These are phyloP conservation scores for Lachnellula cervina DNA, from an alignment of 2,329 filamentous ascomycete species.

Conservation along the genomic window DNA sequence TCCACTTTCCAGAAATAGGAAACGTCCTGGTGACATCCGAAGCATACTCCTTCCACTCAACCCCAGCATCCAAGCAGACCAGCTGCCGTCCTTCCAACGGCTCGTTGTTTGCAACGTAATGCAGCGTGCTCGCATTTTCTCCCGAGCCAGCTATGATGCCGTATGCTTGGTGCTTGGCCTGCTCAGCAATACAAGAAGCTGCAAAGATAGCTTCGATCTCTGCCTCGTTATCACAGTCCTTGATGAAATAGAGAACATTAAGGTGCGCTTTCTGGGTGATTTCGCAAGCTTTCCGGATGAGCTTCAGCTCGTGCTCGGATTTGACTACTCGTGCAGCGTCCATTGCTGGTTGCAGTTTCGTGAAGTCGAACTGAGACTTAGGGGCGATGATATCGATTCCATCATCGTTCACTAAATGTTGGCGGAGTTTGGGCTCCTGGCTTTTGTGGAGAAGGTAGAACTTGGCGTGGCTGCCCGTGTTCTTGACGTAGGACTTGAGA, in stretches of 20 bases:
- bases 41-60: conserved; percentile 80
- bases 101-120: conserved; percentile 79
- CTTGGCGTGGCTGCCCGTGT: conserved; percentile 31
- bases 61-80: conserved; percentile 81
- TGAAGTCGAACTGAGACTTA: conserved; percentile 41
- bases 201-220: conserved; percentile 78
- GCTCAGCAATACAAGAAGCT: conserved; percentile 64
- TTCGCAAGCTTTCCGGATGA: conserved; percentile 75
- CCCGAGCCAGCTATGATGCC: conserved; percentile 84
- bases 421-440: conserved; percentile 30
- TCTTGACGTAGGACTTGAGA: conserved; percentile 37
- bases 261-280: conserved; percentile 76
- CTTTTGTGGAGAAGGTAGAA: conserved; percentile 43
- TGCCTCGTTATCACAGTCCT: conserved; percentile 66
- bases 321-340: conserved; percentile 79
- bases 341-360: conserved; percentile 63
- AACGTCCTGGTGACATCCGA: conserved; percentile 88
- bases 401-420: background rate
- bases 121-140: conserved; percentile 75
- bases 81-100: conserved; percentile 64
- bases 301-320: conserved; percentile 75
- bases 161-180: conserved; percentile 77
- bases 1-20: conserved; percentile 68
- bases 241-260: conserved; percentile 61
- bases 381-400: background rate